Percentiles rank a stretch among this genome's conserved stretches.
Conservation (phyloP, 495 filamentous ascomycete species). For the Penicillium desertorum region DNA sequence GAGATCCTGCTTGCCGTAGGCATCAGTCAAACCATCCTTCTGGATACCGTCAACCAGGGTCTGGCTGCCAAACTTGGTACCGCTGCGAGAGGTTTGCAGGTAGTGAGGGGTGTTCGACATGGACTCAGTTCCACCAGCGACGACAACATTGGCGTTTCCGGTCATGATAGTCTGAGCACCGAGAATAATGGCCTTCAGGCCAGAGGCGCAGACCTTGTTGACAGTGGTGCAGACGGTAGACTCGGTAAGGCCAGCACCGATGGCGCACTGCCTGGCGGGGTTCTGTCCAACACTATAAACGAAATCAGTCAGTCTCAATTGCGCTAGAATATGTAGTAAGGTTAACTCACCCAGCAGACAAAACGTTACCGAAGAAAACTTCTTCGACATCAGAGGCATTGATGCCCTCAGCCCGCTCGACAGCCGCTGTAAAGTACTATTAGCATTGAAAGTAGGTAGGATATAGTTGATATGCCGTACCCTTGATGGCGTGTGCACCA, state of each 20-base stretch:
- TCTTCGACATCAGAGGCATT: conserved; percentile 86
- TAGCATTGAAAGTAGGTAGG: conserved; percentile 14
- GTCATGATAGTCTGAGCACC: conserved; percentile 96
- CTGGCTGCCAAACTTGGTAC: conserved; percentile 88
- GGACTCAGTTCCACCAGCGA: conserved; percentile 92
- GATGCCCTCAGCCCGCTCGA: conserved; percentile 81
- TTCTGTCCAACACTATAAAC: conserved; percentile 83
- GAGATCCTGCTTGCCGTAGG: conserved; percentile 83
- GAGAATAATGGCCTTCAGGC: conserved; percentile 89
- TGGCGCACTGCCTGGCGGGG: conserved; percentile 89
- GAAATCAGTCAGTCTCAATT: conserved; percentile 12
- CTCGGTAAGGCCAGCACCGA: conserved; percentile 78
- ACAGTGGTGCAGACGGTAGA: conserved; percentile 84
- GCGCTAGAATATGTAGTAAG: neutral
- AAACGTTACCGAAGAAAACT: conserved; percentile 96
- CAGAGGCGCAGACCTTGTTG: conserved; percentile 98
- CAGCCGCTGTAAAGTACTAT: conserved; percentile 58
- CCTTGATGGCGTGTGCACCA: conserved; percentile 88
- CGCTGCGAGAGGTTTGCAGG: conserved; percentile 75
- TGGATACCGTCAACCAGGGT: conserved; percentile 84
- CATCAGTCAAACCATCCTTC: conserved; percentile 89
- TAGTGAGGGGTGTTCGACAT: conserved; percentile 99
- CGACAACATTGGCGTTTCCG: conserved; percentile 82
- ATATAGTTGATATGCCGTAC: conserved; percentile 46
- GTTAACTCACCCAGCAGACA: conserved; percentile 79